A percentile compares a stretch with the other conserved stretches of the same genome.
Conservation (phyloP, 371 early-diverging fungal species). For the Haplosporangium sp. region DNA sequence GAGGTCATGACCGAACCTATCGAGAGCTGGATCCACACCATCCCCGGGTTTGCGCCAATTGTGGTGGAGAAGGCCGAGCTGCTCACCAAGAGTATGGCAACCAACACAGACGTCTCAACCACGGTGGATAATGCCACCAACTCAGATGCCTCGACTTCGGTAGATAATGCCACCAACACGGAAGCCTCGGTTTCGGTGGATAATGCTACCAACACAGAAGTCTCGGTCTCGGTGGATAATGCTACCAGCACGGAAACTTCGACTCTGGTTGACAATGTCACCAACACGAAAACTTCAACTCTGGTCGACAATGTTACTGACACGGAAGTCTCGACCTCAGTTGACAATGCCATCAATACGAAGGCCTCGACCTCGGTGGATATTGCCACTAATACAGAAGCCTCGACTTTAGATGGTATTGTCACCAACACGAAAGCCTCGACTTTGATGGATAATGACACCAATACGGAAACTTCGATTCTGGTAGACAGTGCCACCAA, state of each 20-base stretch:
- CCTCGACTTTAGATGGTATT: no score
- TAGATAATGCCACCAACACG: neutral
- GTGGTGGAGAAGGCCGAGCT: constrained; percentile 1
- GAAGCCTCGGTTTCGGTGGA: neutral
- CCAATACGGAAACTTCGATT: constrained; percentile 2
- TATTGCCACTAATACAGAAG: no score
- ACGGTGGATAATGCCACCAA: constrained; percentile 14
- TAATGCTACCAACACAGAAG: constrained; percentile 7
- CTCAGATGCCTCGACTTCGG: constrained; percentile 1
- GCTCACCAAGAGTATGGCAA: neutral
- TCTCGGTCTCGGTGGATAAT: neutral
- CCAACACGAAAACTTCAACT: no score
- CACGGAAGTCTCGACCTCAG: no score
- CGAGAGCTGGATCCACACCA: constrained; percentile 43
- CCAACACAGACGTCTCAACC: neutral
- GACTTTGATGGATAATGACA: constrained; percentile 4
- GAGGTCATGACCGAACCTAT: constrained; percentile 53
- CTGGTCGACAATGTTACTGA: no score
- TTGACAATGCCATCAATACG: no score
- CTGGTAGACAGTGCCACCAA: neutral
- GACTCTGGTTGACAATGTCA: no score
- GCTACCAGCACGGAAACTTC: neutral
- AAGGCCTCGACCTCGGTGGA: no score
- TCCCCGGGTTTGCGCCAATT: neutral
- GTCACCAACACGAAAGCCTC: neutral